These are phyloP conservation scores for Pseudotsuga menziesii DNA, from an alignment of 75 land plant genomes.

Conservation along the genomic window DNA sequence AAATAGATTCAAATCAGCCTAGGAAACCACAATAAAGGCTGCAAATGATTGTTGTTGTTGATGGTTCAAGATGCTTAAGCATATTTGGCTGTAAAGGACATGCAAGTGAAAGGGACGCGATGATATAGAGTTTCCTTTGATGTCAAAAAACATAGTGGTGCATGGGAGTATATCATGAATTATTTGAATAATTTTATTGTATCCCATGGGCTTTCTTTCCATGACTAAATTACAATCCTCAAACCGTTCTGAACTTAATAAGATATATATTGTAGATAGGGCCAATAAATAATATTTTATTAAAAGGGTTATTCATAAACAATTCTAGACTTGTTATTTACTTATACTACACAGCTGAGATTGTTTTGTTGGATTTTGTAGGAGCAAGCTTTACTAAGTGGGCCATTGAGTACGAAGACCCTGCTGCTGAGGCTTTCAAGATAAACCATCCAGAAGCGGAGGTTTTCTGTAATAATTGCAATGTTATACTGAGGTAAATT, in stretches of 20 bases:
- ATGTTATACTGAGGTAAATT: slow-evolving; percentile 82
- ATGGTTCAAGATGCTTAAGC: not conserved
- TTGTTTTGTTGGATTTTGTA: slow-evolving; percentile 15
- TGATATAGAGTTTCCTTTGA: not conserved
- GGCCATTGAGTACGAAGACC: slow-evolving; percentile 97
- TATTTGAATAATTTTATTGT: too few relatives aligned
- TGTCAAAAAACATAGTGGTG: too few relatives aligned
- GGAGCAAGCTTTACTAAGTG: slow-evolving; percentile 78
- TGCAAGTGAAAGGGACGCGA: not conserved
- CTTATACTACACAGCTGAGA: not conserved
- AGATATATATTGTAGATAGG: not conserved
- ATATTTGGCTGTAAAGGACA: not conserved
- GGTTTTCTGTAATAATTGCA: slow-evolving; percentile 84
- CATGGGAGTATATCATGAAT: too few relatives aligned
- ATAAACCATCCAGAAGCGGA: slow-evolving; percentile 81
- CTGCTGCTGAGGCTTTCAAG: slow-evolving; percentile 91
- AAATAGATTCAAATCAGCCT: too few relatives aligned
- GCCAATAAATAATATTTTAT: not conserved
- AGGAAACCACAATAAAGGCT: not conserved
- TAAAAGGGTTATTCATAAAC: not conserved
- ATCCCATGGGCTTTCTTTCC: not conserved
- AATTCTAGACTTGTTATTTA: not conserved
- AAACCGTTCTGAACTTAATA: not conserved
- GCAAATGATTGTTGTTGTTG: not conserved
- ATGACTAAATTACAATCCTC: not conserved